Evolutionary conservation across 2,329 filamentous ascomycete genomes (phyloP).

Genomic region (Stachybotrys chartarum): DNA sequence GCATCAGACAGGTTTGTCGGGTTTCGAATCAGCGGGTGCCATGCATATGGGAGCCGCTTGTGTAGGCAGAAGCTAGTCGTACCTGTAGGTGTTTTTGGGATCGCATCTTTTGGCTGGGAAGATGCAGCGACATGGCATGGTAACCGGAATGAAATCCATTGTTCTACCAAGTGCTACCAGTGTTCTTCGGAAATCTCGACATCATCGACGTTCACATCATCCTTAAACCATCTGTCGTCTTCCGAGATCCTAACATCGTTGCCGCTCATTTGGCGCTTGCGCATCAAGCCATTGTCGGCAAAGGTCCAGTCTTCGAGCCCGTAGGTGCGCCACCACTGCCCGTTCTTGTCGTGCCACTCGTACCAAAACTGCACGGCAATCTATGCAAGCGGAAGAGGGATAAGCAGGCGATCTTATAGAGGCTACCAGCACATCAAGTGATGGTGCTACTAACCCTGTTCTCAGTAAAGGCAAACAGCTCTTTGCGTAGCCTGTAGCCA

Average conservation of each 20-base stretch:
- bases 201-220: constrained; percentile 60
- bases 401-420: background rate
- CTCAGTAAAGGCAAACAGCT: constrained; percentile 70
- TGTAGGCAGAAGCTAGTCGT: no score
- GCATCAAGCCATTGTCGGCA: constrained; percentile 61
- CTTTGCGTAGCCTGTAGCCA: constrained; percentile 70
- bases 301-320: constrained; percentile 79
- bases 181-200: constrained; percentile 61
- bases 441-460: constrained; percentile 40
- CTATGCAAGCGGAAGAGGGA: constrained; percentile 15
- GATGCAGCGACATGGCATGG: no score
- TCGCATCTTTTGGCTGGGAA: no score
- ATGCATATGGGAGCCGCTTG: no score
- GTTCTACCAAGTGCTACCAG: constrained; percentile 39
- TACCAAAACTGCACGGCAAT: constrained; percentile 93
- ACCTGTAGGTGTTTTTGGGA: no score
- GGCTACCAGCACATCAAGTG: background rate
- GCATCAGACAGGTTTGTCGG: no score
- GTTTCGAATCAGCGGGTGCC: no score
- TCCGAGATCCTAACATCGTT: constrained; percentile 61
- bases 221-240: constrained; percentile 60
- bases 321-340: constrained; percentile 83
- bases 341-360: constrained; percentile 62
- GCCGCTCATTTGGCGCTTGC: constrained; percentile 69
- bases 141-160: no score